Evolutionary conservation across 2,329 filamentous ascomycete species (phyloP), one percentile per base, ranked within the genome.

Genomic region (Hymenoscyphus albidus): DNA sequence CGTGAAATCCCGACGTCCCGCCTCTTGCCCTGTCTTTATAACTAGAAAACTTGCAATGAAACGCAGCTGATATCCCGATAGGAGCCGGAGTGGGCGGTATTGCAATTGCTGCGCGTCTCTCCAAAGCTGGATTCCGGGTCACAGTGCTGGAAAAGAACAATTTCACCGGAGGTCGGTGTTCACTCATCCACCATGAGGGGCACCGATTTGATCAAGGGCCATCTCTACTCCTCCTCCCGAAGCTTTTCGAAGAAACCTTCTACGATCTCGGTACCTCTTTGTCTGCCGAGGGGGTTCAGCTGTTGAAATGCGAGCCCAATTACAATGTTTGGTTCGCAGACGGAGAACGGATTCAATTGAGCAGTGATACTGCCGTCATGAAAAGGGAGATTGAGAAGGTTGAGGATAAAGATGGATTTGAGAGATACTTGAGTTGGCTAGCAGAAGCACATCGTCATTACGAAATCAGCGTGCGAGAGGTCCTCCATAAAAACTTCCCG

Each of bases 131-230:
- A 48, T 87, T 88, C 74, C 75, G 81, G 40, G 89, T 92, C n/a
- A 92, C 88, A 0, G 87, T 92, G 1, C 77, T 92, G n/a, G 90
- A 93, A 76, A 92, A 92, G 80, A 92, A 92, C 72, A 78, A 79
- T 64, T 90, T 90, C 74, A 88, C 86, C 0, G 90, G 90, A 57
- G 90, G 90, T 3, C 81, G 90, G 62, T 92, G 89, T 76, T 89
- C 85, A 56, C 77, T 92, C 32, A 81, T 92, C 44, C 78, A 84
- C 61, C 78, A 84, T 65, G 77, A 84, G 58, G 86, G 84, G 62
- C 86, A 87, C 75, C 80, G 90, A 64, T 92, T 92, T 78, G 90
- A 93, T 72, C 89, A 92, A 79, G 90, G 90, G 0, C 90, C 90
- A 0, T 92, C 88, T 0, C 82, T 92, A 3, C 82, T 92, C 18